Evolutionary conservation across 371 early-diverging fungal genomes (phyloP), one percentile per base, ranked within the genome.

Genomic region (Fennellomyces sp.): DNA sequence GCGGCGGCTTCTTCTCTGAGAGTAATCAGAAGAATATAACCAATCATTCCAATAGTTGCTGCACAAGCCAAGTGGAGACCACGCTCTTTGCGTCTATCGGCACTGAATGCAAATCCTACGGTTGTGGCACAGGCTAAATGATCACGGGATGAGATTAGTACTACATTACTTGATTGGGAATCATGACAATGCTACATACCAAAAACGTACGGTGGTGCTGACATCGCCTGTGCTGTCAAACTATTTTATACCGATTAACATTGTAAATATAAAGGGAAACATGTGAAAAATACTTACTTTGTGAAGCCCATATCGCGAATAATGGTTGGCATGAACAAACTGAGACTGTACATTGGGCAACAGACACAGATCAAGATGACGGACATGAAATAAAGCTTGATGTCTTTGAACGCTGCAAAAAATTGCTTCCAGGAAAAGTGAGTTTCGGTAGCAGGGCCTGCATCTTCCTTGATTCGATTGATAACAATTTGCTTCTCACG

Each of bases 311-410:
- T 77, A n/a, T 80, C 75, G 26, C 75, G 75, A 62, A 92, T 85
- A 38, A 91, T 87, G 35, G 88, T 88, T 1, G 92, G 88, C 47
- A 90, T 66, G 61, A 88, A 93, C 19, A 87, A 73, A 52, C 80
- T 75, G 45, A 88, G 68, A 35, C 85, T 82, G 63, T 86, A 84
- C 35, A 88, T 80, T 3, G 88, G 88, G 12, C 21, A 15, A 23
- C 27, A n/a, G n/a, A 10, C 15, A 55, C 87, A 85, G 35, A 88
- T 74, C 56, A 84, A 86, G 30, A 83, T 70, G 15, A 83, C 53
- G 36, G 76, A 66, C 45, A 82, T 80, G 59, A 83, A 51, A 47
- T 81, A 86, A 0, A 83, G 83, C 57, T 79, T 83, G 65, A 74
- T 78, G 60, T 89, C 88, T 1, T 64, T 60, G 42, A 87, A 83